These are phyloP conservation scores for Hygrophorus pudorinus DNA, from an alignment of 768 basidiomycete genomes.

Conservation along the genomic window DNA sequence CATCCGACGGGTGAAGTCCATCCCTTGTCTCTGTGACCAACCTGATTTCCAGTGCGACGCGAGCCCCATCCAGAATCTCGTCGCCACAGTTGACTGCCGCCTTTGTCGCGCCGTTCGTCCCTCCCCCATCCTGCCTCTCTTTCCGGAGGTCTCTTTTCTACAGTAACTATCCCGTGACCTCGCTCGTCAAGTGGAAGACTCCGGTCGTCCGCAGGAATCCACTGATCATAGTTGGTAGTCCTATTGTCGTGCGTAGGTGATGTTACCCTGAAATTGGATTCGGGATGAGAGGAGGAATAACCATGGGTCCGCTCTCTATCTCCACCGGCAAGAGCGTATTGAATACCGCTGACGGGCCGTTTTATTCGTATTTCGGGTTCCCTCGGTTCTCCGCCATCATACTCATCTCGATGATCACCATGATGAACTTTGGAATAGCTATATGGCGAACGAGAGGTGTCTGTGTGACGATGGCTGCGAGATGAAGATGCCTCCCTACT, in stretches of 20 bases:
- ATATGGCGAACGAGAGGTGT: slow-evolving; percentile 40
- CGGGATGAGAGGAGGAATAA: slow-evolving; percentile 39
- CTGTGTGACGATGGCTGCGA: slow-evolving; percentile 40
- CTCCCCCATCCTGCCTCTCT: slow-evolving; percentile 27
- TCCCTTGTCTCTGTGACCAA: slow-evolving; percentile 15
- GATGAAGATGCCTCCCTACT: slow-evolving; percentile 45
- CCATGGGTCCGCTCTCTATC: slow-evolving; percentile 38
- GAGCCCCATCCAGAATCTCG: slow-evolving; percentile 47
- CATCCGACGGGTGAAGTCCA: slow-evolving; percentile 24
- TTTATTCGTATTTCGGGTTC: slow-evolving; percentile 37
- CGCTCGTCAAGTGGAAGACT: slow-evolving; percentile 29
- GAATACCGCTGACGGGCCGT: slow-evolving; percentile 29
- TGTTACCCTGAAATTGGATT: slow-evolving; percentile 33
- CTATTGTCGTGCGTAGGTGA: slow-evolving; percentile 29
- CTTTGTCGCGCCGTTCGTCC: slow-evolving; percentile 32
- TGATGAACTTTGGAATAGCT: slow-evolving; percentile 35
- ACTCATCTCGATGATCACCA: slow-evolving; percentile 39
- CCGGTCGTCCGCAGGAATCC: slow-evolving; percentile 32
- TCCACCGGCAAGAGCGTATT: slow-evolving; percentile 26
- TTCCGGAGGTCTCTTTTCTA: slow-evolving; percentile 19
- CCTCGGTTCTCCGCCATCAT: slow-evolving; percentile 33
- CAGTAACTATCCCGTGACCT: slow-evolving; percentile 18
- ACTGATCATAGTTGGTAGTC: slow-evolving; percentile 29
- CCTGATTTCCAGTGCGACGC: slow-evolving; percentile 20
- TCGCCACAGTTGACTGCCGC: slow-evolving; percentile 26